A percentile compares a stretch with the other conserved stretches of the same genome.
Evolutionary conservation across 1,284 basidiomycete species (phyloP).

Genomic region (Polyporus tsugae): DNA sequence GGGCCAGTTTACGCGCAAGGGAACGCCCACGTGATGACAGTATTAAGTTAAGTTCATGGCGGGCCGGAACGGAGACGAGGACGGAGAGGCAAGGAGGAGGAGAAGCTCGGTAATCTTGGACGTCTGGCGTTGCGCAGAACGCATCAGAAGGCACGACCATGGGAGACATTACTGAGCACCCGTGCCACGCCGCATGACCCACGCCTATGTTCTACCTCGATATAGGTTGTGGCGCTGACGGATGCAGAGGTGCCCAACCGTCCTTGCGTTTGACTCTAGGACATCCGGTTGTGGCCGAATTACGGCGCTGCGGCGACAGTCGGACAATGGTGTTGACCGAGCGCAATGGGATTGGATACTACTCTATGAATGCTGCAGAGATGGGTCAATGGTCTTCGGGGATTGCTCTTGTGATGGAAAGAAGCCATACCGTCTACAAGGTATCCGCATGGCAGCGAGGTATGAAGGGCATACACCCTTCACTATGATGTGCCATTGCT

Average conservation of each 20-base stretch:
- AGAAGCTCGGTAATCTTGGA: neutral
- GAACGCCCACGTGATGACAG: constrained; percentile 24
- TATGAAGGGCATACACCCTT: neutral
- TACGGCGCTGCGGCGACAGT: neutral
- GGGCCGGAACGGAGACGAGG: constrained; percentile 22
- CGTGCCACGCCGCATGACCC: too few species aligned
- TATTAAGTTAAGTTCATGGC: constrained; percentile 12
- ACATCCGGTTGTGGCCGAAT: neutral
- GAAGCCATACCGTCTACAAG: neutral
- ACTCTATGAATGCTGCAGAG: neutral
- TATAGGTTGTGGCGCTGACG: neutral
- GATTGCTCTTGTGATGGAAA: neutral
- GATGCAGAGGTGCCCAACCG: neutral
- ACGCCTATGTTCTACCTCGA: neutral
- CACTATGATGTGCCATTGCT: constrained; percentile 17
- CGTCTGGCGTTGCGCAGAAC: neutral
- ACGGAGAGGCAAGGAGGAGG: neutral
- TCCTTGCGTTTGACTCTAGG: neutral
- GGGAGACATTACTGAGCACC: neutral
- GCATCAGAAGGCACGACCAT: neutral
- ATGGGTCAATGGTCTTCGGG: neutral
- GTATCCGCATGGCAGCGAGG: neutral
- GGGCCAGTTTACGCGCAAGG: constrained; percentile 18
- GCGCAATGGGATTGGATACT: neutral
- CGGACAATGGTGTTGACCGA: neutral